Evolutionary conservation across 148 eudicot species (phyloP).

Genomic region (Pharnaceum exiguum): DNA sequence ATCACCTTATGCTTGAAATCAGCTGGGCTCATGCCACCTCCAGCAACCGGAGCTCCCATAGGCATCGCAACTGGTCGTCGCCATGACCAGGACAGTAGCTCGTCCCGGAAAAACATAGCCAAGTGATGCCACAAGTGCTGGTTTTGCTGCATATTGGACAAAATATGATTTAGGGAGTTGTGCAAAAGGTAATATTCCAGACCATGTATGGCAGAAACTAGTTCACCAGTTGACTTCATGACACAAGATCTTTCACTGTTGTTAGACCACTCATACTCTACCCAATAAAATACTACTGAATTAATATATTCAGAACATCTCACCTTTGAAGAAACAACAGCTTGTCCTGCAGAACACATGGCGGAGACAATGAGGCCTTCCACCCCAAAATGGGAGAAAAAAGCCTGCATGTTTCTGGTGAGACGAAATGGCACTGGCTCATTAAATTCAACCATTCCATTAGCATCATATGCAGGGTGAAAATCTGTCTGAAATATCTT

Average conservation of each 20-base stretch:
- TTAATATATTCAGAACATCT: conserved; percentile 12
- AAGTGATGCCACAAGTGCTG: conserved; percentile 93
- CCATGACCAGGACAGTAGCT: conserved; percentile 96
- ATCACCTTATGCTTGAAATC: conserved; percentile 87
- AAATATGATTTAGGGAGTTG: background rate
- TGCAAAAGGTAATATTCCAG: background rate
- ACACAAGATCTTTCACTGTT: no score
- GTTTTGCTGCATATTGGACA: conserved; percentile 64
- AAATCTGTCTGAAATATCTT: conserved; percentile 95
- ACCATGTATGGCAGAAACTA: no score
- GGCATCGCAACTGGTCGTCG: conserved; percentile 94
- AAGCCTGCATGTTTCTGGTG: conserved; percentile 89
- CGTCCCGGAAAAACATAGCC: conserved; percentile 99
- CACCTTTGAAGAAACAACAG: conserved; percentile 89
- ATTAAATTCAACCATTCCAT: conserved; percentile 91
- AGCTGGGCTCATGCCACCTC: conserved; percentile 62
- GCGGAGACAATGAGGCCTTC: conserved; percentile 92
- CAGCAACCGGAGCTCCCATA: conserved; percentile 67
- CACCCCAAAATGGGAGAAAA: conserved; percentile 95
- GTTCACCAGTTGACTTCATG: no score
- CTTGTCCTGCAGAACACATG: conserved; percentile 95
- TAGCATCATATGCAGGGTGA: conserved; percentile 95
- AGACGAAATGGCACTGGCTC: conserved; percentile 98
- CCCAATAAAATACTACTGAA: background rate
- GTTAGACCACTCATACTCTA: background rate